Conservation (phyloP, 73 alveolate genomes). For the Tetrahymena malaccensis region DNA sequence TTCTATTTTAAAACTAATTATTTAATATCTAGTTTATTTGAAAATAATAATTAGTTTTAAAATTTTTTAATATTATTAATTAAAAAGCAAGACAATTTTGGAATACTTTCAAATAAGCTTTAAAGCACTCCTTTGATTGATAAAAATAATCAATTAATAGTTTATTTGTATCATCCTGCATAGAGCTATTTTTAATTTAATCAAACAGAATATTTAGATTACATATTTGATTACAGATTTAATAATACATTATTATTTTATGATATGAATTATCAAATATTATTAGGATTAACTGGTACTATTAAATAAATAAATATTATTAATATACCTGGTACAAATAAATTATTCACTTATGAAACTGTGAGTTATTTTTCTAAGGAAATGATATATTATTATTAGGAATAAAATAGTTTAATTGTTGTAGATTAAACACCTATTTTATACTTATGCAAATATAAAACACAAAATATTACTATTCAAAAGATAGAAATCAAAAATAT, state of each 20-base stretch:
- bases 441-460: no score
- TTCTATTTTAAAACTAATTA: no score
- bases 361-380: neutral
- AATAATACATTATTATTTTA: neutral
- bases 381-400: no score
- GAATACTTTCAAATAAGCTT: neutral
- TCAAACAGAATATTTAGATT: no score
- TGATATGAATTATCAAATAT: neutral
- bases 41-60: no score
- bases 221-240: neutral
- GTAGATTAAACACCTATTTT: neutral
- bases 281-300: neutral
- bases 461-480: no score
- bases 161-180: neutral
- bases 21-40: no score
- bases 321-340: neutral
- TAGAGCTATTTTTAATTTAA: no score
- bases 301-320: no score
- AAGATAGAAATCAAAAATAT: no score
- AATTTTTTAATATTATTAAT: no score
- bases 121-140: neutral
- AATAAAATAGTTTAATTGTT: neutral
- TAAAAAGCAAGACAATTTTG: neutral
- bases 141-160: no score
- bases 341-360: neutral